Conservation (phyloP, 306 rosid species). For the Acacia melanoxylon region DNA sequence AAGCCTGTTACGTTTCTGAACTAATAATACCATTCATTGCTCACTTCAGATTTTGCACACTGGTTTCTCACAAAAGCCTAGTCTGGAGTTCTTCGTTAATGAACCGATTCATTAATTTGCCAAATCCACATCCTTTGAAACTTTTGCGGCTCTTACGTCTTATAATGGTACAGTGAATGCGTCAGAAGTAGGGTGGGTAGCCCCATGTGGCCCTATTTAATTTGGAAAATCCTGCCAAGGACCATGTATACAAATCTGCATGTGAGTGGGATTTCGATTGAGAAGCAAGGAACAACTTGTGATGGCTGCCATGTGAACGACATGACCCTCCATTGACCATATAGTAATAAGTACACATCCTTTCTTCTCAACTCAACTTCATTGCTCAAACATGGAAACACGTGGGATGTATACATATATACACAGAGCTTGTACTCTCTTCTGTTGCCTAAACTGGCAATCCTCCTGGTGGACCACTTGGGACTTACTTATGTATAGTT, state of each 20-base stretch:
- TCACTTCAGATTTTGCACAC: constrained; percentile 20
- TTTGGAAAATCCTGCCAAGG: background rate
- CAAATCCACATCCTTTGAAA: background rate
- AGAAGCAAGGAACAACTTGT: background rate
- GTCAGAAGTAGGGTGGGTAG: background rate
- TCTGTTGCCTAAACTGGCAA: constrained; percentile 33
- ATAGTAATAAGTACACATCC: background rate
- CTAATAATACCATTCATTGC: constrained; percentile 20
- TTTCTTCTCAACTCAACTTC: background rate
- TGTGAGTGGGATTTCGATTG: background rate
- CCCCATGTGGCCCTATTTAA: background rate
- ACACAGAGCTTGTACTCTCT: background rate
- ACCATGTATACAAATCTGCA: background rate
- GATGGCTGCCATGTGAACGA: constrained; percentile 34
- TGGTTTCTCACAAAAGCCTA: too few species aligned
- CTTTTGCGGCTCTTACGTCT: too few species aligned
- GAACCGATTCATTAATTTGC: background rate
- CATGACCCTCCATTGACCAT: background rate
- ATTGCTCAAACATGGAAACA: constrained; percentile 28
- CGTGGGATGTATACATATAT: background rate
- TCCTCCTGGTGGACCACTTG: background rate
- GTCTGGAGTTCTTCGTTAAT: too few species aligned
- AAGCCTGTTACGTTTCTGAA: background rate
- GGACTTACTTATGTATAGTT: background rate
- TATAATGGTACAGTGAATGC: too few species aligned